Base-by-base conservation (phyloP, 140 eudicot species). In the Stevia rebaudiana region DNA sequence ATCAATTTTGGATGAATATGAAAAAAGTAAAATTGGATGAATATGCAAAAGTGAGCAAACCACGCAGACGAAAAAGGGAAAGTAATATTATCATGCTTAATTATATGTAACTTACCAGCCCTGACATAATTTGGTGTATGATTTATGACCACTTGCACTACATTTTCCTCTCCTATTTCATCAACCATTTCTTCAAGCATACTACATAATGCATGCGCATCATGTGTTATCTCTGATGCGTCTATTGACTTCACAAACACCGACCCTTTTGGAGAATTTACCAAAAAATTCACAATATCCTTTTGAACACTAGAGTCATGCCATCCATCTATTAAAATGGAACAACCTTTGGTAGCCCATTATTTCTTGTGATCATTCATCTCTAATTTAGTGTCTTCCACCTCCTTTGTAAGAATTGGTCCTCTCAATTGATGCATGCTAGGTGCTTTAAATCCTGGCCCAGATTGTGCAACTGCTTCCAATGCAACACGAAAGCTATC, bases 381-480 rank as follows among this genome's bases (percentile, higher is more conserved):
- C 40, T 35, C 40, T 9, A 5, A 0, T 35, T 35, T 35, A 4
- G 49, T 9, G n/a, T 62, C 23, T 0, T 13, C 15, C 13, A 35
- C 40, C 7, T 5, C 8, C 40, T 35, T 30, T 30, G 35, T 30
- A 35, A 35, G 40, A 0, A 35, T 1, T 7, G 24, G 44, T 8
- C 28, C 71, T 11, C 43, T 65, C 11, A 65, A 31, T 46, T 67
- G 49, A 17, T 49, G n/a, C 44, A 51, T 30, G 65, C 24, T 43
- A 1, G 76, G 76, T 46, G 63, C 42, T 46, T 71, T 36, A 46
- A 59, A 55, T 24, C 76, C 61, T 11, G 42, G 69, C 7, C 69
- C 67, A 70, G 15, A 70, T 58, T 60, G 51, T 16, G 67, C 63
- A 30, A 71, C 60, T 0, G 35, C 59, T 51, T 51, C 59, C 59